Evolutionary conservation across 2,329 filamentous ascomycete species (phyloP), one percentile per base, ranked within the genome.

Genomic region (Acrocalymma vagum): DNA sequence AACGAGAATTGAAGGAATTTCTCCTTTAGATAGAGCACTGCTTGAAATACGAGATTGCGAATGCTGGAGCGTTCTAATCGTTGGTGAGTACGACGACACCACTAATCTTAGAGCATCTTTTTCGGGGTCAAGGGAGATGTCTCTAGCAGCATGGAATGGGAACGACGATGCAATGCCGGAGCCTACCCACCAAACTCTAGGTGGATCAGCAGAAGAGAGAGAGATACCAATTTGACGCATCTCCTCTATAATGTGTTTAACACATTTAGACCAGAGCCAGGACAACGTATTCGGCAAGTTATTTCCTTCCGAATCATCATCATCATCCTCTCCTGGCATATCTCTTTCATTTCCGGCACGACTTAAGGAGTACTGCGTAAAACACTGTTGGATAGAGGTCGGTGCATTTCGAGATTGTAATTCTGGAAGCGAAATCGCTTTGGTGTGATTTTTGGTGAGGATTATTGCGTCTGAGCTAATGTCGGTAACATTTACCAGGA

Each of bases 171-270:
- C 20, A n/a, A 28, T 5, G 3, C 42, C 42, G 4, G 31, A 28
- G 3, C 27, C 27, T 9, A 45, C 37, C 42, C 42, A 41, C 42
- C 42, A 41, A 5, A 45, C 17, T 14, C 33, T 21, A 3, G 40
- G 33, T 6, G 27, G 16, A 14, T 30, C 15, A n/a, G n/a, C n/a
- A n/a, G n/a, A n/a, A n/a, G n/a, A n/a, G n/a, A n/a, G n/a, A n/a
- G n/a, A n/a, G n/a, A n/a, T n/a, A 9, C 13, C 8, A 3, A 5
- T 6, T 30, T 17, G 14, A 11, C 7, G 6, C n/a, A n/a, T n/a
- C 11, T 29, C 39, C 3, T 32, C 22, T 13, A 43, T 13, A 3
- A 43, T 20, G 25, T 14, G 27, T 23, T 25, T 31, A 15, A 38
- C 40, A 33, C 21, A 27, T n/a, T 3, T 23, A 9, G 21, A 23